Base-by-base conservation (phyloP, 2,329 filamentous ascomycete species). In the Mycosphaerella sp. region DNA sequence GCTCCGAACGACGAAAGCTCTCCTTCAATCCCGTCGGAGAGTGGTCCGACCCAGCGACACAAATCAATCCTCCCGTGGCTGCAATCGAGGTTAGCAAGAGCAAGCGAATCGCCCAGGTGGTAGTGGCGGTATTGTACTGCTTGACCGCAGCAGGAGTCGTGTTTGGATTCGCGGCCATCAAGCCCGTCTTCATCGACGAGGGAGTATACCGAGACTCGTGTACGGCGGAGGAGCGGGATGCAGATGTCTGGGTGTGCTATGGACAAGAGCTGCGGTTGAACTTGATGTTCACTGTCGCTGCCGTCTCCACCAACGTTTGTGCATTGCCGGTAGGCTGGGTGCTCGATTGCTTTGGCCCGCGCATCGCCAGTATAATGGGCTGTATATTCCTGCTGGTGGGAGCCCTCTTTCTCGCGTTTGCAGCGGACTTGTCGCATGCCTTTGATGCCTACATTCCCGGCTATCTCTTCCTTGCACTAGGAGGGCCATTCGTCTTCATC, bases 211-310 rank as follows among this genome's bases (percentile, higher is more conserved):
- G 76, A 40, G 77, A 87, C 47, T 71, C 77, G 34, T 93, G 88
- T 65, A 79, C 76, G 6, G 57, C 73, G 50, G 69, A 78, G 45
- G 77, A 81, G 65, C 54, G 81, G 17, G 70, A 77, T 1, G 66
- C 75, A 4, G 74, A 73, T 2, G 72, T 76, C 1, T 72, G 74
- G 53, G 74, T 80, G 14, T 85, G 82, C 66, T 80, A 78, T 57
- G 74, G 76, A 56, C 82, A 84, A 63, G 79, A 81, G 61, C 68
- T 82, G 51, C 68, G 76, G 55, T 78, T 95, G 53, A 95, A 95
- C 69, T 75, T 95, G 61, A 95, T 95, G 87, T 95, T 95, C 76
- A 95, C 89, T 5, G 80, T 90, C 40, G 90, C 90, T 10, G 90
- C 89, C 11, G 89, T 95, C 8, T 86, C 82, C 6, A 95, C 90